These are phyloP conservation scores for Claviceps arundinis DNA, from an alignment of 2,329 filamentous ascomycete genomes.

Conservation along the genomic window DNA sequence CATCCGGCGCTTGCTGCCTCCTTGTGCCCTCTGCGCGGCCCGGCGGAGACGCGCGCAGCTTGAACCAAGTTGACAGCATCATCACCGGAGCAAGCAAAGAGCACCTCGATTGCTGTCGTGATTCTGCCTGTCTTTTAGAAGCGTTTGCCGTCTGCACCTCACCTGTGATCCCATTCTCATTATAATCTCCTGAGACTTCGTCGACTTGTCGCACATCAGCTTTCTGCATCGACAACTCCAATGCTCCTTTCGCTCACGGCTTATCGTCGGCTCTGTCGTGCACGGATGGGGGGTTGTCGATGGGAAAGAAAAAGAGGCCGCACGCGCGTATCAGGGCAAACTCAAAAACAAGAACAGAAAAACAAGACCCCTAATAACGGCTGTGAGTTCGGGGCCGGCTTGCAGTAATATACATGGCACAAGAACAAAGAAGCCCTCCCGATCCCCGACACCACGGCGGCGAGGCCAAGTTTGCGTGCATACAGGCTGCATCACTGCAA, in stretches of 20 bases:
- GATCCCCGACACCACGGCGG: neutral
- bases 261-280: too few relatives aligned
- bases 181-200: too few relatives aligned
- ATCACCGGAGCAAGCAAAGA: neutral
- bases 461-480: neutral
- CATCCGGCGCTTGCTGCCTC: neutral
- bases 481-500: neutral
- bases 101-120: too few relatives aligned
- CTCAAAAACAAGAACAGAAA: neutral
- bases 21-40: neutral
- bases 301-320: neutral
- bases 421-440: neutral
- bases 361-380: too few relatives aligned
- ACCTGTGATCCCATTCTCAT: too few relatives aligned
- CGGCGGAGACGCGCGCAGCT: neutral
- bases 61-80: neutral
- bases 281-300: neutral
- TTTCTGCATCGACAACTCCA: too few relatives aligned
- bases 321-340: neutral
- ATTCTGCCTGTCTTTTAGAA: too few relatives aligned
- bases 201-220: too few relatives aligned
- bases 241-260: neutral
- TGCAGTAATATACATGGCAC: neutral
- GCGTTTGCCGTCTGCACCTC: too few relatives aligned
- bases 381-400: neutral